phyloP scores from a whole-genome alignment of 2,329 filamentous ascomycete species.

The Fusarium sp. region DNA sequence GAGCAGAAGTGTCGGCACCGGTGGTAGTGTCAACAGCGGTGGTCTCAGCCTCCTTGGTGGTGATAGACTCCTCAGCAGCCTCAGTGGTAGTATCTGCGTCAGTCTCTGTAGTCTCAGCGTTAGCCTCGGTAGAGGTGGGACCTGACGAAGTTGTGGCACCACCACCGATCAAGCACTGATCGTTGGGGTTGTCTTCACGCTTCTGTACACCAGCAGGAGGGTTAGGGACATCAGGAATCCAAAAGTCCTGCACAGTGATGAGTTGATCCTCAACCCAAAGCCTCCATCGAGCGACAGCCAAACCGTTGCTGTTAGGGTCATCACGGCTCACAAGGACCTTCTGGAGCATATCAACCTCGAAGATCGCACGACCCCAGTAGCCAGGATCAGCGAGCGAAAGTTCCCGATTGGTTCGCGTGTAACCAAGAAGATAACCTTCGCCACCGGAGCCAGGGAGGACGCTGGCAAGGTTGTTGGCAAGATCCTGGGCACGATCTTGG shows the following conservation, averaged over 20 bases:
- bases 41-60: background rate
- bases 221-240: background rate
- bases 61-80: background rate
- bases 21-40: background rate
- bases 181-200: constrained; percentile 15
- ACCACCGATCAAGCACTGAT: constrained; percentile 21
- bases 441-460: constrained; percentile 32
- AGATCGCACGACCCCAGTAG: constrained; percentile 23
- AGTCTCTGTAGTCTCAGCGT: background rate
- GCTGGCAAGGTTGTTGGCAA: constrained; percentile 4
- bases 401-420: constrained; percentile 12
- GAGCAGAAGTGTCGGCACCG: background rate
- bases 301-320: background rate
- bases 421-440: constrained; percentile 16
- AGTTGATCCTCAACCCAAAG: constrained; percentile 42
- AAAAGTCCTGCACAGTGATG: constrained; percentile 32
- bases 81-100: background rate
- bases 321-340: background rate
- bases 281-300: constrained; percentile 34
- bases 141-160: background rate
- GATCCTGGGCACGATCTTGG: constrained; percentile 20
- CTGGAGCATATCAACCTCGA: constrained; percentile 34
- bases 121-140: constrained; percentile 3
- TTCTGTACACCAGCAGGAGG: background rate
- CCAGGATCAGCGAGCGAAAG: constrained; percentile 11